Conservation (phyloP, 2,329 filamentous ascomycete genomes). For the Ophiocordyceps sinensis region DNA sequence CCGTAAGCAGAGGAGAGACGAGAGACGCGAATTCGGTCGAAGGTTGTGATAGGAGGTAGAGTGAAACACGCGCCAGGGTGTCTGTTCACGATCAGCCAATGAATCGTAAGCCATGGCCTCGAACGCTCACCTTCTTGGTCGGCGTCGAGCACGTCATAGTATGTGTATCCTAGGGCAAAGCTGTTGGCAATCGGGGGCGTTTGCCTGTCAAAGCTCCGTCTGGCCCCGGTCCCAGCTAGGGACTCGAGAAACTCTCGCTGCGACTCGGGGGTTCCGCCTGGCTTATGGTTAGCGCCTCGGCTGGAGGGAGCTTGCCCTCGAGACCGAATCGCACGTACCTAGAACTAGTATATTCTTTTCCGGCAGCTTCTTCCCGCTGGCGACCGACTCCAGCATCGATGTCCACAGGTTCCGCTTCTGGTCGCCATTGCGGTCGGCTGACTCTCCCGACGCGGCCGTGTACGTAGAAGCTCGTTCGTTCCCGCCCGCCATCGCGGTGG, state of each 20-base stretch:
- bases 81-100: slow-evolving; percentile 36
- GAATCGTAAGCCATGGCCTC: background rate
- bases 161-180: slow-evolving; percentile 87
- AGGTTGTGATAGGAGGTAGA: slow-evolving; percentile 78
- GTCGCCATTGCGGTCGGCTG: slow-evolving; percentile 46
- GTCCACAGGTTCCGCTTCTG: slow-evolving; percentile 89
- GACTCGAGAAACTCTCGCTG: slow-evolving; percentile 72
- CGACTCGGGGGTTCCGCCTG: slow-evolving; percentile 68
- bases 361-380: slow-evolving; percentile 76
- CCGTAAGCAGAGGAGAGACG: slow-evolving; percentile 69
- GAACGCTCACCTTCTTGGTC: slow-evolving; percentile 72
- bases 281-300: slow-evolving; percentile 5
- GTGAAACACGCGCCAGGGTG: slow-evolving; percentile 74
- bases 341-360: slow-evolving; percentile 85
- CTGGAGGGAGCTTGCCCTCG: background rate
- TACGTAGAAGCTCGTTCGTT: slow-evolving; percentile 44
- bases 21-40: slow-evolving; percentile 72
- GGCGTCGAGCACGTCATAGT: slow-evolving; percentile 84
- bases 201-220: slow-evolving; percentile 38
- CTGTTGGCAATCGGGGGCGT: slow-evolving; percentile 75
- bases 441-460: slow-evolving; percentile 39
- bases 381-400: slow-evolving; percentile 79
- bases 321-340: slow-evolving; percentile 34
- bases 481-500: slow-evolving; percentile 31
- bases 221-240: slow-evolving; percentile 37